Evolutionary conservation across 768 basidiomycete species (phyloP), one percentile per base, ranked within the genome.

Genomic region (Tylopilus cervinicoccineus): DNA sequence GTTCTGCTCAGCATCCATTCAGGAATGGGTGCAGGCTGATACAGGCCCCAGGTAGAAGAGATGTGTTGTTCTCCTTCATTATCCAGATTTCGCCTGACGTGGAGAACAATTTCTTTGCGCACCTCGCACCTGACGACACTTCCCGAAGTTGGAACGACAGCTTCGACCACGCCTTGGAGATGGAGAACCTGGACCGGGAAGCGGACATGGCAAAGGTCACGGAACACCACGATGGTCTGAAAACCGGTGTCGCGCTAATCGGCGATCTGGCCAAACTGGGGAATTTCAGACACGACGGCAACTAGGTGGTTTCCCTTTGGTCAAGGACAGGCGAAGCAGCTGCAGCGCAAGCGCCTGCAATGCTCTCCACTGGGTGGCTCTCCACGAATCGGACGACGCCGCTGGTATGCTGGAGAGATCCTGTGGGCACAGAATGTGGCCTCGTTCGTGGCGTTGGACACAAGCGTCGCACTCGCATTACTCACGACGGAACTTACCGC

Each of bases 111-210:
- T 83, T 93, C 53, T 75, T 82, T 17, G 83, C 89, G 69, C 72
- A 77, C 50, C 65, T 78, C 29, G 76, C 79, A 36, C 74, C 83
- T 1, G 70, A 84, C 10, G 75, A 75, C 40, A 80, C 82, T 80
- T 13, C 76, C 82, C 10, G 81, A 82, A n/a, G n/a, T n/a, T n/a
- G n/a, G n/a, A n/a, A n/a, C n/a, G n/a, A n/a, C n/a, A n/a, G n/a
- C n/a, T n/a, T n/a, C n/a, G n/a, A n/a, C n/a, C n/a, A n/a, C n/a
- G 88, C 87, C 2, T 72, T 94, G 40, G 87, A 93, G 72, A 86
- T 83, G 71, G 91, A 93, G 72, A 94, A 93, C 68, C 66, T 93
- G 43, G 87, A 92, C 65, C 76, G 78, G 48, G 90, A 93, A 68
- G 76, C 72, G 55, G 65, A 67, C 23, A 74, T 77, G 72, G 74